A percentile compares a stretch with the other conserved stretches of the same genome.
phyloP scores from a whole-genome alignment of 495 filamentous ascomycete genomes.

The Pyronema domesticum region DNA sequence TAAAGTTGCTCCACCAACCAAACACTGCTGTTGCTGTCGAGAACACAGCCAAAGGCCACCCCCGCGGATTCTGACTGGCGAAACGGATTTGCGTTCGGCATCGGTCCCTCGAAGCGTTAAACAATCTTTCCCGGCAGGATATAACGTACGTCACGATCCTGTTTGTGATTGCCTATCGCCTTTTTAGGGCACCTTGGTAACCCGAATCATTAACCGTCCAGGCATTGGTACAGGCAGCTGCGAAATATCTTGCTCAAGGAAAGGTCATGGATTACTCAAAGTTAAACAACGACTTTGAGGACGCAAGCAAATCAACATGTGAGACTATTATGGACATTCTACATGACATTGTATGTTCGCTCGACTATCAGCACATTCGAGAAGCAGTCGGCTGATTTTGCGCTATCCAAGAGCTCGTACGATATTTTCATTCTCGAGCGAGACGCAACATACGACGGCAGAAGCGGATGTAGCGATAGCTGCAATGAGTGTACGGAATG shows the following conservation, averaged over 20 bases:
- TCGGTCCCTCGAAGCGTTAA: neutral
- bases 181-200: neutral
- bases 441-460: neutral
- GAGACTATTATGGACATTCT: conserved; percentile 1
- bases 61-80: neutral
- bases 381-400: neutral
- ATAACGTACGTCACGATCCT: neutral
- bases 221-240: neutral
- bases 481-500: neutral
- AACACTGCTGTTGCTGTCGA: conserved; percentile 1
- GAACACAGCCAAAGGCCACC: neutral
- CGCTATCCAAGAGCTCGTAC: neutral
- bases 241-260: neutral
- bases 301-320: neutral
- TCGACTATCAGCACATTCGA: neutral
- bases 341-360: neutral
- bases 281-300: neutral
- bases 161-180: neutral
- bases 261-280: neutral
- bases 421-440: neutral
- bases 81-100: neutral
- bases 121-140: neutral
- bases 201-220: neutral
- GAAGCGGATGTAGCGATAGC: neutral
- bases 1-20: neutral